Evolutionary conservation across 495 filamentous ascomycete species (phyloP), one percentile per base, ranked within the genome.

Genomic region (Stereocaulon alpinum): DNA sequence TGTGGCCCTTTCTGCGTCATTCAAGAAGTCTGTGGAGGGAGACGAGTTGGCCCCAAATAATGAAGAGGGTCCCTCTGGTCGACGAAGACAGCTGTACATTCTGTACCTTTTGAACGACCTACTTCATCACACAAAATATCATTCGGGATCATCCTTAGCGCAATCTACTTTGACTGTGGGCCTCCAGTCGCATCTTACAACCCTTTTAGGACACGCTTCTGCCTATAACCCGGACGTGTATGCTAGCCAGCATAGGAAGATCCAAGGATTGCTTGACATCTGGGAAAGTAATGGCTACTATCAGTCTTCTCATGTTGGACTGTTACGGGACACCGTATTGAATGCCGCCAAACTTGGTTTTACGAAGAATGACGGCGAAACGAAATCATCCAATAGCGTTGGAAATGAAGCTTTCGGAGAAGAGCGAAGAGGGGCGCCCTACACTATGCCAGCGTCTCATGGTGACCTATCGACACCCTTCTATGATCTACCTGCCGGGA

Each of bases 401-500:
- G 6, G 54, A 6, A 18, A 51, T 30, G 42, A 61, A 12, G 37
- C 15, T 30, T 27, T 22, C 12, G 72, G 67, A 52, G 61, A 64
- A 3, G 69, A 69, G 55, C 77, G 70, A 48, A 85, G 75, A 63
- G 76, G 80, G 57, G 73, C 71, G 4, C 85, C 88, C 0, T 91
- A 79, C 64, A 69, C 85, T 20, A 82, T 93, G 80, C 88, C 88
- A 50, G 70, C 83, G 1, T 81, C 77, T 47, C 91, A 96, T 69
- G 91, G 91, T 15, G 91, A 95, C 67, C 70, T 76, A 3, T 79
- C 82, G 0, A 82, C 79, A 2, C 86, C 86, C 0, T 95, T 82
- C 74, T 92, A 91, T 70, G 90, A 95, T 59, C 77, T 95, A 1
- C 91, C 90, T 0, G 89, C 89, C 18, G 90, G 83, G 4, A 93